Evolutionary conservation across 1,139 yeast species (phyloP), one percentile per base, ranked within the genome.

Genomic region (Taphrina confusa): DNA sequence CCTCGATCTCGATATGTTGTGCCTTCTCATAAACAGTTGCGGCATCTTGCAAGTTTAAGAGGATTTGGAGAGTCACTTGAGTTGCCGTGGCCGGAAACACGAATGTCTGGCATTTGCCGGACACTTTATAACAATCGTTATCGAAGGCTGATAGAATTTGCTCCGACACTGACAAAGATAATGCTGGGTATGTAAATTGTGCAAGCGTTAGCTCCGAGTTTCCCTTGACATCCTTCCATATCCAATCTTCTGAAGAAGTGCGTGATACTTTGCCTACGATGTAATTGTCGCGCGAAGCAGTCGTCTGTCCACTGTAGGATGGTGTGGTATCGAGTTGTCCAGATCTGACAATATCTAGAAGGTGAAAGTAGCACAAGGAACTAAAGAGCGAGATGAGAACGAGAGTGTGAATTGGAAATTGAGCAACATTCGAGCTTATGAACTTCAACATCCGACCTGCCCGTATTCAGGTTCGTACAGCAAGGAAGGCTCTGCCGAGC

Each of bases 401-500:
- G 63, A 92, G 83, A 63, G 91, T 82, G 73, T 92, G 98, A 67
- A 92, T 89, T 33, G 99, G 99, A 54, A 61, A 66, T 22, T 62
- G 56, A 45, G 68, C 62, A n/a, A 67, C 61, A 12, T 63, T 59
- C 12, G 67, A 61, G 56, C 46, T 50, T n/a, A 50, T 4, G 9
- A 30, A 36, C 36, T 28, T 50, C 20, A 50, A 18, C 56, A 39
- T 50, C 30, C n/a, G n/a, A n/a, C n/a, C n/a, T n/a, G n/a, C n/a
- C n/a, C n/a, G n/a, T n/a, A n/a, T n/a, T n/a, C n/a, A n/a, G n/a
- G n/a, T n/a, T n/a, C n/a, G n/a, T n/a, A n/a, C n/a, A n/a, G n/a
- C n/a, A n/a, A n/a, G n/a, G n/a, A n/a, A n/a, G n/a, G n/a, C n/a
- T n/a, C n/a, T n/a, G n/a, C n/a, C n/a, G n/a, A n/a, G n/a, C n/a